A percentile compares a stretch with the other conserved stretches of the same genome.
Conservation (phyloP, 108 stramenopile species). For the Asterionellopsis glacialis region DNA sequence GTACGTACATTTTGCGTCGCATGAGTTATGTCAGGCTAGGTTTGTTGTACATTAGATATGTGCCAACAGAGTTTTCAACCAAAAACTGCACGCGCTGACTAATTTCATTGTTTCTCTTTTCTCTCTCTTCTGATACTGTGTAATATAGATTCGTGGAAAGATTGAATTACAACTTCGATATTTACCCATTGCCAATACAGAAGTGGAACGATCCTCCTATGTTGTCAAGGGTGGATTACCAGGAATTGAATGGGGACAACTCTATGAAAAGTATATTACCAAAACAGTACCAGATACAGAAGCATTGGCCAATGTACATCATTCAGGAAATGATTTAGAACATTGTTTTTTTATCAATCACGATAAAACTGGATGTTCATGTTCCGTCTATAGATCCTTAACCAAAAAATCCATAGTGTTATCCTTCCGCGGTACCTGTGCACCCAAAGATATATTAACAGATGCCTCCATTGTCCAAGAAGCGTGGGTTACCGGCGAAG, state of each 20-base stretch:
- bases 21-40: too few species aligned
- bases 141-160: constrained; percentile 26
- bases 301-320: not conserved
- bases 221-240: constrained; percentile 68
- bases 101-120: too few species aligned
- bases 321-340: constrained; percentile 57
- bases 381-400: constrained; percentile 65
- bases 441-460: constrained; percentile 69
- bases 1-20: too few species aligned
- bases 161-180: constrained; percentile 55
- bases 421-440: constrained; percentile 80
- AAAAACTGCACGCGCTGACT: too few species aligned
- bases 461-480: constrained; percentile 73
- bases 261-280: constrained; percentile 42
- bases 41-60: too few species aligned
- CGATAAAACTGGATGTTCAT: constrained; percentile 67
- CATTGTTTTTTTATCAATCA: constrained; percentile 80
- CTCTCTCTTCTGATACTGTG: too few species aligned
- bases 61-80: too few species aligned
- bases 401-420: constrained; percentile 60
- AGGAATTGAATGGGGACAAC: constrained; percentile 68
- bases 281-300: not conserved
- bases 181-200: constrained; percentile 52
- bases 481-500: constrained; percentile 78
- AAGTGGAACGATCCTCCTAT: constrained; percentile 34